These are phyloP conservation scores for Pseudohyphozyma bogoriensis DNA, from an alignment of 768 basidiomycete species.

Conservation along the genomic window DNA sequence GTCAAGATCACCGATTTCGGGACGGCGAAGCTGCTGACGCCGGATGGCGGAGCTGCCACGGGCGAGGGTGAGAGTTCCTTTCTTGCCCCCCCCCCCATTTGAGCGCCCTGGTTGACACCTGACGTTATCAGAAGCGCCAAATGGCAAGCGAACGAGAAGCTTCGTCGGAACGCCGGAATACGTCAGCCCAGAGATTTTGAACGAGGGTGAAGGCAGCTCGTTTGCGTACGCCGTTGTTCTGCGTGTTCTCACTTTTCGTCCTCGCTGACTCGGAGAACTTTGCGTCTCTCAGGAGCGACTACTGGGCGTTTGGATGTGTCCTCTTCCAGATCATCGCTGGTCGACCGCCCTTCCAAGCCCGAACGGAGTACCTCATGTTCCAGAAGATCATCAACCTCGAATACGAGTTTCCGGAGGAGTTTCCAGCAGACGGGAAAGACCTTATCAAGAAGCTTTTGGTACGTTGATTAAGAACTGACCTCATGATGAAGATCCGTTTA, in stretches of 20 bases:
- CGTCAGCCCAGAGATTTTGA: conserved; percentile 74
- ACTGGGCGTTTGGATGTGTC: conserved; percentile 93
- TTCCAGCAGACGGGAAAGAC: conserved; percentile 65
- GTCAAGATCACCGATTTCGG: conserved; percentile 97
- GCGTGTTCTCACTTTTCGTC: background rate
- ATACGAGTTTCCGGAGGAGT: conserved; percentile 75
- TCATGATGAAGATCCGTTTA: background rate
- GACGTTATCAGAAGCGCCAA: conserved; percentile 7
- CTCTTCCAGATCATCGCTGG: conserved; percentile 88
- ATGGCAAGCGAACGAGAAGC: conserved; percentile 39
- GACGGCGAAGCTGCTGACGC: conserved; percentile 47
- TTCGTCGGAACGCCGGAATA: conserved; percentile 89
- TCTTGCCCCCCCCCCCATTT: background rate
- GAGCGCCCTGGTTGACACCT: no score
- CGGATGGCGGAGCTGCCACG: conserved; percentile 5
- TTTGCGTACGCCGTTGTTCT: conserved; percentile 49
- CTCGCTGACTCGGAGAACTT: no score
- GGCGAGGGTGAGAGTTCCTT: conserved; percentile 1
- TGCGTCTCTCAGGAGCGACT: conserved; percentile 58
- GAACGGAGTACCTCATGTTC: conserved; percentile 86
- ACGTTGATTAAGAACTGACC: conserved; percentile 18
- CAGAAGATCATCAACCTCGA: conserved; percentile 83
- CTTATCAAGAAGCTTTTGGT: conserved; percentile 70
- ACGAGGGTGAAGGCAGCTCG: conserved; percentile 53
- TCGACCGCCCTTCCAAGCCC: conserved; percentile 77